Conservation (phyloP, 2,329 filamentous ascomycete species). For the Fusarium sp. region DNA sequence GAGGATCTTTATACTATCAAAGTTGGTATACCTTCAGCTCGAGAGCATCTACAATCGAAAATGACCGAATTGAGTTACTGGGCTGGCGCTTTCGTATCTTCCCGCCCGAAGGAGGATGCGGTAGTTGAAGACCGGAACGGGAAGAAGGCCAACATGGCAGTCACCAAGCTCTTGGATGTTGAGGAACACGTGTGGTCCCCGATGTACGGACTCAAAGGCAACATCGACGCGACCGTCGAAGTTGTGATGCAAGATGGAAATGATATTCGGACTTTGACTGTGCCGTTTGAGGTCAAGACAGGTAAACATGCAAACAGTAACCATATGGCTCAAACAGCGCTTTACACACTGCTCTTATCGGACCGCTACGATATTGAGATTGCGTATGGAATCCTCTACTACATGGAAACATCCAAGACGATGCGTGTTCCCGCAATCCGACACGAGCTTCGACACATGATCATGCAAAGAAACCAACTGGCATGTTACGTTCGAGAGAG, state of each 20-base stretch:
- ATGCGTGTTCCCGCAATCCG: slow-evolving; percentile 86
- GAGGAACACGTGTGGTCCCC: slow-evolving; percentile 99
- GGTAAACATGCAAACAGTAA: slow-evolving; percentile 84
- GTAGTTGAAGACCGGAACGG: slow-evolving; percentile 83
- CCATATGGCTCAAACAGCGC: slow-evolving; percentile 91
- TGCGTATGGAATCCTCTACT: slow-evolving; percentile 91
- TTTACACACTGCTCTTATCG: slow-evolving; percentile 92
- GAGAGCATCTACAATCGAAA: slow-evolving; percentile 84
- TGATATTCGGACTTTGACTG: slow-evolving; percentile 77
- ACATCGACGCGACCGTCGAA: slow-evolving; percentile 96
- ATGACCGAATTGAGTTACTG: slow-evolving; percentile 84
- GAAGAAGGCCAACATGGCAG: slow-evolving; percentile 80
- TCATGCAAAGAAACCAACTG: slow-evolving; percentile 92
- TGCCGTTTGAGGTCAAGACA: slow-evolving; percentile 96
- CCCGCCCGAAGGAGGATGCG: slow-evolving; percentile 75
- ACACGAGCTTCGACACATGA: slow-evolving; percentile 93
- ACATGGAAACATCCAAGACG: slow-evolving; percentile 90
- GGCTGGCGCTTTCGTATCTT: slow-evolving; percentile 83
- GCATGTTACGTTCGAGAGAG: slow-evolving; percentile 87
- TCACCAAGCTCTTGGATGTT: slow-evolving; percentile 94
- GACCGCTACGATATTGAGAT: slow-evolving; percentile 96
- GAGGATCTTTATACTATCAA: slow-evolving; percentile 92
- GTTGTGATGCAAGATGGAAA: slow-evolving; percentile 80
- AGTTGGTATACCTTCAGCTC: slow-evolving; percentile 76
- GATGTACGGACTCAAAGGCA: slow-evolving; percentile 96